Evolutionary conservation across 805 yeast genomes (phyloP).

Genomic region (Kodamaea jinghongensis): DNA sequence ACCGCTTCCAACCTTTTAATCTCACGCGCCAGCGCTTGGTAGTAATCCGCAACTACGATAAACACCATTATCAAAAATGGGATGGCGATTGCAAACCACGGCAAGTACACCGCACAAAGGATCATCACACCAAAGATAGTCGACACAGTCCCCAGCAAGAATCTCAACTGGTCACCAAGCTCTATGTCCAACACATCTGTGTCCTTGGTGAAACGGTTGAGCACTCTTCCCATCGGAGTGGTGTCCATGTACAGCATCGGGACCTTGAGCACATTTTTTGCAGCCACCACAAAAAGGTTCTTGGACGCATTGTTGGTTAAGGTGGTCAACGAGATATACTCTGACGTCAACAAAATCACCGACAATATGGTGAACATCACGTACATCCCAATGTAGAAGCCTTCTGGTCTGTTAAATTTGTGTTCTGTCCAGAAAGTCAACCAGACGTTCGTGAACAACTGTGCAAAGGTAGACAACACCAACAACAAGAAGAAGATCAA

Average conservation of each 20-base stretch:
- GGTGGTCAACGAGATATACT: constrained; percentile 47
- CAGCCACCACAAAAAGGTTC: constrained; percentile 59
- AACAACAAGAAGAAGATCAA: constrained; percentile 12
- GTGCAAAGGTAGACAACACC: constrained; percentile 46
- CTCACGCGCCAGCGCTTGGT: constrained; percentile 72
- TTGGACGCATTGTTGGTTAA: constrained; percentile 53
- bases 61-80: constrained; percentile 51
- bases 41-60: constrained; percentile 47
- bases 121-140: constrained; percentile 61
- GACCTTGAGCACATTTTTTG: constrained; percentile 59
- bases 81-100: constrained; percentile 68
- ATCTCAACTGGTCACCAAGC: constrained; percentile 64
- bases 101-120: constrained; percentile 64
- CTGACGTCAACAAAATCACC: constrained; percentile 39
- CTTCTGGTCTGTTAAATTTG: constrained; percentile 47
- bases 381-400: constrained; percentile 71
- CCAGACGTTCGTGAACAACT: constrained; percentile 70
- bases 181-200: constrained; percentile 82
- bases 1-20: constrained; percentile 73
- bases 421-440: constrained; percentile 73
- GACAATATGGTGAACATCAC: constrained; percentile 57
- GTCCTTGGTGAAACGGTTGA: constrained; percentile 85
- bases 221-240: constrained; percentile 85
- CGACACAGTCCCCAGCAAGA: constrained; percentile 52
- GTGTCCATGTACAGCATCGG: constrained; percentile 84